These are phyloP conservation scores for Leccinum pachyderme DNA, from an alignment of 1,284 basidiomycete species.

Conservation along the genomic window DNA sequence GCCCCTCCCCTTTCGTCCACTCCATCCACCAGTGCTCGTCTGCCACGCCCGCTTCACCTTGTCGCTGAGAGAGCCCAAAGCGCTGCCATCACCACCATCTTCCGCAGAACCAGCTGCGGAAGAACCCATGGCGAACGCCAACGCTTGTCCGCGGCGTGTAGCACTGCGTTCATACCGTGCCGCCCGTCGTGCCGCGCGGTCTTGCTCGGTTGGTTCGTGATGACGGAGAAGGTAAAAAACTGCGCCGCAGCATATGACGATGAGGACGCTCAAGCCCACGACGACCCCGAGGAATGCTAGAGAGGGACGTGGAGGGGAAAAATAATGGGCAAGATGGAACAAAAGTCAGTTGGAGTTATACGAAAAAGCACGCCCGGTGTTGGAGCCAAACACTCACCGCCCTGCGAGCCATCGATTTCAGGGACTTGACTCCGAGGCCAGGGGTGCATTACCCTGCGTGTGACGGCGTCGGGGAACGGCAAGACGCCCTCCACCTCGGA, in stretches of 20 bases:
- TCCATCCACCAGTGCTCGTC: neutral
- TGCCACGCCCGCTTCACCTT: conserved; percentile 18
- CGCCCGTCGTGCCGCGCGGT: conserved; percentile 24
- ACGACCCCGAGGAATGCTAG: conserved; percentile 47
- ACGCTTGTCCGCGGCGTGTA: conserved; percentile 12
- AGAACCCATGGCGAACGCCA: conserved; percentile 3
- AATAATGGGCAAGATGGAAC: neutral
- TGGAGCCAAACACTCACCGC: conserved; percentile 34
- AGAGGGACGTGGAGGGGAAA: neutral
- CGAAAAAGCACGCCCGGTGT: neutral
- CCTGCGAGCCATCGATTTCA: conserved; percentile 44
- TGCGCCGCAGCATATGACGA: conserved; percentile 41
- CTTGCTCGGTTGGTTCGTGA: conserved; percentile 34
- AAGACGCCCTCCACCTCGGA: neutral
- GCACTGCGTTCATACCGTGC: conserved; percentile 14
- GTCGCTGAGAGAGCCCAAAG: conserved; percentile 14
- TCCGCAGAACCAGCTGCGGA: neutral
- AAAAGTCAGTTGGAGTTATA: neutral
- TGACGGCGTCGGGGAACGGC: neutral
- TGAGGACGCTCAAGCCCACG: conserved; percentile 43
- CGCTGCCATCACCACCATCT: neutral
- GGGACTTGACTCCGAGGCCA: conserved; percentile 35
- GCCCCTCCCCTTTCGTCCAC: neutral
- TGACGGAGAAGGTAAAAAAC: conserved; percentile 46
- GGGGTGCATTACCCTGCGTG: conserved; percentile 6